phyloP scores from a whole-genome alignment of 2,329 filamentous ascomycete species.

The Aureobasidium melanogenum region DNA sequence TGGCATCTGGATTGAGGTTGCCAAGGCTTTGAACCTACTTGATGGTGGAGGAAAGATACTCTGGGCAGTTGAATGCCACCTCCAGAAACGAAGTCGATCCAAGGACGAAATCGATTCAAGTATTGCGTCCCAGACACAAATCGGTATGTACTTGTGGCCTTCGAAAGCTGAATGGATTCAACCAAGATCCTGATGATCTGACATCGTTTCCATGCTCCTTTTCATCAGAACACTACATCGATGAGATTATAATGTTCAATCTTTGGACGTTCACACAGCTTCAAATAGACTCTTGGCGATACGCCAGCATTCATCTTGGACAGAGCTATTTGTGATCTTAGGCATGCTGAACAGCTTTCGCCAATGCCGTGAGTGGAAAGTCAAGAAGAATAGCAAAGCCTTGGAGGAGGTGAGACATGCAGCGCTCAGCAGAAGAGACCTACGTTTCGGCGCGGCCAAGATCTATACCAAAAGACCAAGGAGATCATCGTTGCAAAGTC shows the following conservation, averaged over 20 bases:
- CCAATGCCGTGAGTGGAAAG: not conserved
- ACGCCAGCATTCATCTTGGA: not conserved
- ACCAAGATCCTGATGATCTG: not conserved
- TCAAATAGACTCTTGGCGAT: not conserved
- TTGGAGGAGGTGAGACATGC: not conserved
- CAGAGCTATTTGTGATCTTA: not conserved
- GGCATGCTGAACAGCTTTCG: not conserved
- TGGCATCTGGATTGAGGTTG: not conserved
- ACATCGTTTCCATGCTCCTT: not conserved
- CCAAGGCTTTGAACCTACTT: not conserved
- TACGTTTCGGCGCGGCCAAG: not conserved
- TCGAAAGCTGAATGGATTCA: too few species aligned
- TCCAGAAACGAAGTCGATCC: not conserved
- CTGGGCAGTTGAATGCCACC: not conserved
- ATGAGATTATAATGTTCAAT: not conserved
- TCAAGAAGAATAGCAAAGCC: not conserved
- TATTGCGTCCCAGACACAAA: not conserved
- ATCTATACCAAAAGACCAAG: not conserved
- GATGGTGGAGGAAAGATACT: not conserved
- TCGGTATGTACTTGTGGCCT: not conserved
- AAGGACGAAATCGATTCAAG: too few species aligned
- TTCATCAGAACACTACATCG: not conserved
- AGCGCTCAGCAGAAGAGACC: not conserved
- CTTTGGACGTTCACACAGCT: too few species aligned
- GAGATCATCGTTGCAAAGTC: not conserved